Conservation (phyloP, 2,329 filamentous ascomycete species). For the Diplodia sapinea region DNA sequence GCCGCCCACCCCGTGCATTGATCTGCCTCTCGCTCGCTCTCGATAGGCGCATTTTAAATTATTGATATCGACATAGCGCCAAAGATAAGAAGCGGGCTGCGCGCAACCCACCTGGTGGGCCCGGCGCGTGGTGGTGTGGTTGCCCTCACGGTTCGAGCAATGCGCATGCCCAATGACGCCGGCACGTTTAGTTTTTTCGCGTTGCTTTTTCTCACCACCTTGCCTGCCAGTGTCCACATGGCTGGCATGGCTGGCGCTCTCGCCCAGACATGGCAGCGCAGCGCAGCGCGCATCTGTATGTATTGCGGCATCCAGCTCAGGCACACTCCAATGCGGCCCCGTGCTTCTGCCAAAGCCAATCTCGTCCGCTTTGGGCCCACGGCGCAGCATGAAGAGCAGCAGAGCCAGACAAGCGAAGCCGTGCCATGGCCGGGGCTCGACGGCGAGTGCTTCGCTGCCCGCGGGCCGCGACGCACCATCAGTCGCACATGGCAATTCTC, state of each 20-base stretch:
- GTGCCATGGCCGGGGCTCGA: not conserved
- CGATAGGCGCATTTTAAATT: constrained; percentile 30
- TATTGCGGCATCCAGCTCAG: constrained; percentile 16
- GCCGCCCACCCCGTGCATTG: constrained; percentile 5
- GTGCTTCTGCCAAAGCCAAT: constrained; percentile 14
- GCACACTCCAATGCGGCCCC: constrained; percentile 9
- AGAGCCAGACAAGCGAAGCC: constrained; percentile 19
- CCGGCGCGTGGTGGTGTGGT: constrained; percentile 24
- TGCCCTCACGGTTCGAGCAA: constrained; percentile 14
- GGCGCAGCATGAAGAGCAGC: constrained; percentile 18
- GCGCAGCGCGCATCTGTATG: not conserved
- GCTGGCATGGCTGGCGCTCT: not conserved
- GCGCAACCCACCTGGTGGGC: constrained; percentile 8
- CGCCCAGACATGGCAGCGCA: not conserved
- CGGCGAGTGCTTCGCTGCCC: not conserved
- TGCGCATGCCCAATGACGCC: constrained; percentile 22
- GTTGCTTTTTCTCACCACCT: constrained; percentile 8
- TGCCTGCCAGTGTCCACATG: constrained; percentile 1
- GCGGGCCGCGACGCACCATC: constrained; percentile 12
- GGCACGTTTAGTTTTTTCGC: constrained; percentile 11
- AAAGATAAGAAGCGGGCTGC: constrained; percentile 26
- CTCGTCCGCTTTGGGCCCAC: not conserved
- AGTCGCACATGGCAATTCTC: constrained; percentile 22
- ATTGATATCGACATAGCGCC: constrained; percentile 28
- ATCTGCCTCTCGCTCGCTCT: constrained; percentile 20